Base-by-base conservation (phyloP, 805 yeast species). In the Clavispora asparagi region DNA sequence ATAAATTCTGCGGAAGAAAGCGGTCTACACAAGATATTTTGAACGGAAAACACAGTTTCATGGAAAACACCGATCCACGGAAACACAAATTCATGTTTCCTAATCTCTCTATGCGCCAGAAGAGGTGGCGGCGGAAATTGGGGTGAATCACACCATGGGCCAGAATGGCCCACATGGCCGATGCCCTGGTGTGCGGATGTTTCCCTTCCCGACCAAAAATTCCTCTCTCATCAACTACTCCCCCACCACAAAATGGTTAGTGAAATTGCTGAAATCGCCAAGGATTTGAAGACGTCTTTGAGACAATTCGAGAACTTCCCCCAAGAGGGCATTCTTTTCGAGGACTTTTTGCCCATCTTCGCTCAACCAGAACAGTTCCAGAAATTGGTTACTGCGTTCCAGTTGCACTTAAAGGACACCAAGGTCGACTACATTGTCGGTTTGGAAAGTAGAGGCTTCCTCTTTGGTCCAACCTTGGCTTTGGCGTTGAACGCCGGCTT, bases 391-490 rank as follows among this genome's bases (percentile, higher is more conserved):
- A 80, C 78, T 54, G 96, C 96, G 14, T 86, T 92, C 72, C 80
- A 84, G 67, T 61, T 79, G 45, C 95, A 89, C 62, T 62, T 94
- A 48, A 80, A 82, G 48, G 72, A 71, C 52, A 72, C 74, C 51
- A 79, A 83, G 54, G 81, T 95, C 52, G 97, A 94, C 62, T 92
- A 85, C 62, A 77, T 94, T 50, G 89, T 94, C 42, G 99, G 98
- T 40, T 78, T 94, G 55, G 99, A 94, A 68, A 87, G 97, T 42
- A 84, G 99, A 68, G 99, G 99, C 4, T 94, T 94, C 66, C 74
- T 94, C 48, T 92, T 94, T 60, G 99, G 98, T 12, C 99, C 99
- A 39, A 74, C 98, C 31, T 76, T 94, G 56, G 99, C 99, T 8
- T 76, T 94, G 53, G 92, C 87, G 46, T 68, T 94, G 48, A 83